These are phyloP conservation scores for Luffa aegyptiaca DNA, from an alignment of 306 rosid species.

Conservation along the genomic window DNA sequence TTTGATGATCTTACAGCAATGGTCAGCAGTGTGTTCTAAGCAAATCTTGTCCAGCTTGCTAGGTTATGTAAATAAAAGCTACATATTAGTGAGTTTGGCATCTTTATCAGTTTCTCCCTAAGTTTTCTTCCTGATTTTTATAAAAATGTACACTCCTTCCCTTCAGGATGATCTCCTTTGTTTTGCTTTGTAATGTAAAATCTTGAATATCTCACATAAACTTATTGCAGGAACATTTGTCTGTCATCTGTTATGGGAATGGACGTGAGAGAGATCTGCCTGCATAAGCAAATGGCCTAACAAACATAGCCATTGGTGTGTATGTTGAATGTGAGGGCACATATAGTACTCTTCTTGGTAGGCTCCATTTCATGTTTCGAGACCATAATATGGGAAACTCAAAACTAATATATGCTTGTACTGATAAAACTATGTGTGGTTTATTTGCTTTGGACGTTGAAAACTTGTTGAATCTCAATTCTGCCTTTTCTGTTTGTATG, in stretches of 20 bases:
- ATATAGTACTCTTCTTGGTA: not conserved
- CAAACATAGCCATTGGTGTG: constrained; percentile 6
- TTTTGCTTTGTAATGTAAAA: not conserved
- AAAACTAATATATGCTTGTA: constrained; percentile 12
- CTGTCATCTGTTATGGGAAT: constrained; percentile 8
- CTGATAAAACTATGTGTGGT: not conserved
- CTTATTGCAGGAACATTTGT: constrained; percentile 10
- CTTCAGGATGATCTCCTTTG: not conserved
- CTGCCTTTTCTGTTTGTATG: not conserved
- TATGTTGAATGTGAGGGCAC: constrained; percentile 4
- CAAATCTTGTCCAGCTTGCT: constrained; percentile 14
- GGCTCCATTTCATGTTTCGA: constrained; percentile 7
- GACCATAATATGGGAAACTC: constrained; percentile 5
- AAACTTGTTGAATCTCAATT: constrained; percentile 6
- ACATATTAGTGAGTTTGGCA: constrained; percentile 53
- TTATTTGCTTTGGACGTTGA: constrained; percentile 2
- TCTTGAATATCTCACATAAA: not conserved
- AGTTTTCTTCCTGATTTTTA: not conserved
- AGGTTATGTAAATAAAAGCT: constrained; percentile 83
- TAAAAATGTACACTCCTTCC: not conserved
- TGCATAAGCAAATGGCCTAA: constrained; percentile 6
- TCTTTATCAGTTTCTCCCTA: constrained; percentile 5
- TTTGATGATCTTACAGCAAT: constrained; percentile 56
- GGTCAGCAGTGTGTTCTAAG: constrained; percentile 49
- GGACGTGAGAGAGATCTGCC: constrained; percentile 13